These are phyloP conservation scores for Rubia peregrina DNA, from an alignment of 305 asterid genomes.

Conservation along the genomic window DNA sequence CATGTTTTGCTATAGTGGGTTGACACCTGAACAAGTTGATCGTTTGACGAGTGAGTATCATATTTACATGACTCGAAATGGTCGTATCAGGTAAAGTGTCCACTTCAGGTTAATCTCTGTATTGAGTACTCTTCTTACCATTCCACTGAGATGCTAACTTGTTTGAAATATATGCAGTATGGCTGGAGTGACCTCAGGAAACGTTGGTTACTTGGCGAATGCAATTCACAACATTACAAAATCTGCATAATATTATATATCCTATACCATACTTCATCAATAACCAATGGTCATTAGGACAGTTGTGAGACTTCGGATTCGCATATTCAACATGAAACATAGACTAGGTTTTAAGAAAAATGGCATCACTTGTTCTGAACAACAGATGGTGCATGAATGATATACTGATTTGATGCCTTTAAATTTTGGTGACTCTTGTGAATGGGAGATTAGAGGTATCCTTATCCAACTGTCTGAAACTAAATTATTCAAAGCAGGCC, in stretches of 20 bases:
- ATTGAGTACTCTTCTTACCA: not conserved
- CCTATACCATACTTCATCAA: conserved; percentile 1
- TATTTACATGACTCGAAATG: conserved; percentile 92
- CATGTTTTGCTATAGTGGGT: conserved; percentile 96
- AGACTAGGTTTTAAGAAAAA: not conserved
- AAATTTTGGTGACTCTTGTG: conserved; percentile 2
- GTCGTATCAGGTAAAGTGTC: conserved; percentile 72
- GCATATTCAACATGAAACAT: not conserved
- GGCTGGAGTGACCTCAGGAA: conserved; percentile 97
- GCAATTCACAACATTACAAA: conserved; percentile 88
- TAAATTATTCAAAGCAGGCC: not conserved
- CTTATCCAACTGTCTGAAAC: not conserved
- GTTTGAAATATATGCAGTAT: conserved; percentile 39
- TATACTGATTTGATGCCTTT: not conserved
- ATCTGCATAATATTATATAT: conserved; percentile 29
- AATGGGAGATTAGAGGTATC: not conserved
- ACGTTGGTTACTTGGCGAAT: conserved; percentile 80
- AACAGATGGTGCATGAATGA: not conserved
- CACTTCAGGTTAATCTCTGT: not conserved
- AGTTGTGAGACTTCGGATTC: not conserved
- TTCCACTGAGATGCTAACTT: not conserved
- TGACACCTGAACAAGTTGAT: conserved; percentile 97
- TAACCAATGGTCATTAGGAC: conserved; percentile 3
- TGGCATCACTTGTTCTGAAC: not conserved
- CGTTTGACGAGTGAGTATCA: conserved; percentile 77